phyloP scores from a whole-genome alignment of 1,139 yeast genomes.

The Yamadazyma taylorii region DNA sequence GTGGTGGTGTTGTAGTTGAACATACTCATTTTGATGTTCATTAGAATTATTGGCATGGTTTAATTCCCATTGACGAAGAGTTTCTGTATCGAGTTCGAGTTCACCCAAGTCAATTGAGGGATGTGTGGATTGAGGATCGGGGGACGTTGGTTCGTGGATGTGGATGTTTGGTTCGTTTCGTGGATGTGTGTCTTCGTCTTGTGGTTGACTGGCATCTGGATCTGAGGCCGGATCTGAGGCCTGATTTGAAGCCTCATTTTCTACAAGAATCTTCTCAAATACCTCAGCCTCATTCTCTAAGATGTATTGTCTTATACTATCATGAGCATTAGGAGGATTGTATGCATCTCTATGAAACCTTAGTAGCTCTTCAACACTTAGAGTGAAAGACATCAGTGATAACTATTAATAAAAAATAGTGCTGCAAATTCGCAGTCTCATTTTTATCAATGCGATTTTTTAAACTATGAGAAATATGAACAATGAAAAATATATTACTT shows the following conservation, averaged over 20 bases:
- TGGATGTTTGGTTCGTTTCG: too few relatives aligned
- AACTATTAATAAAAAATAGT: too few relatives aligned
- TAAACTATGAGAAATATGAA: too few relatives aligned
- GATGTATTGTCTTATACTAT: constrained; percentile 10
- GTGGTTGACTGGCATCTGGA: too few relatives aligned
- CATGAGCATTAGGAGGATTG: constrained; percentile 3
- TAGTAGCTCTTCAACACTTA: constrained; percentile 15
- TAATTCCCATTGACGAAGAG: constrained; percentile 8
- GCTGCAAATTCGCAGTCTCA: not conserved
- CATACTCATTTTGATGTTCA: constrained; percentile 10
- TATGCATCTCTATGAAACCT: constrained; percentile 11
- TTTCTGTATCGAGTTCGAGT: constrained; percentile 14
- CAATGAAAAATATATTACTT: constrained; percentile 2
- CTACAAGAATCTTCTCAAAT: constrained; percentile 1
- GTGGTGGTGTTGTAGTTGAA: constrained; percentile 22
- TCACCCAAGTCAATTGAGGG: constrained; percentile 9
- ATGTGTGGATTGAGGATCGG: too few relatives aligned
- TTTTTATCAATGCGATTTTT: too few relatives aligned
- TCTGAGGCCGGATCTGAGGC: constrained; percentile 4
- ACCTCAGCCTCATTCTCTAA: constrained; percentile 8
- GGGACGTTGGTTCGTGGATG: too few relatives aligned
- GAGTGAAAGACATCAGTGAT: constrained; percentile 6
- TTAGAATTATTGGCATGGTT: constrained; percentile 1
- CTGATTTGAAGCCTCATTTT: too few relatives aligned
- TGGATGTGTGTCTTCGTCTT: too few relatives aligned